phyloP scores from a whole-genome alignment of 2,329 filamentous ascomycete species.

The Paraconiothyrium brasiliense region DNA sequence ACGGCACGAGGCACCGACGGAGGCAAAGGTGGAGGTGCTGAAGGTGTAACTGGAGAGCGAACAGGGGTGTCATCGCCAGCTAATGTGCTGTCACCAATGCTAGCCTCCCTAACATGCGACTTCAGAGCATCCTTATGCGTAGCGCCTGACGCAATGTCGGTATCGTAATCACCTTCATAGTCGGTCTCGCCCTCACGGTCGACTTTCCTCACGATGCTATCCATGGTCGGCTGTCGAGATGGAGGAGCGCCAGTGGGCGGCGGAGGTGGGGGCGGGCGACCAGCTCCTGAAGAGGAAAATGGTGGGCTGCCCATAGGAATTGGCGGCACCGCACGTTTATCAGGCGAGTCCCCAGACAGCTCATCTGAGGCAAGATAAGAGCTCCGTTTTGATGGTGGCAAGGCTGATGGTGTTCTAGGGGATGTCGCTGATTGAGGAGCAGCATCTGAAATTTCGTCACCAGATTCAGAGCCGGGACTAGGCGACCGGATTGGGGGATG shows the following conservation, averaged over 20 bases:
- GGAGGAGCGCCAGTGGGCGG: conserved; percentile 53
- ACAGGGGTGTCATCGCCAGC: conserved; percentile 62
- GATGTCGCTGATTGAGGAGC: conserved; percentile 45
- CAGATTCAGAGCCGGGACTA: conserved; percentile 83
- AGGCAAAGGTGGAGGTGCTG: conserved; percentile 47
- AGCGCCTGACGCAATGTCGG: conserved; percentile 93
- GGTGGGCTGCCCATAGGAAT: conserved; percentile 61
- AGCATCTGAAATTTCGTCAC: conserved; percentile 74
- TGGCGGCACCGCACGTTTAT: conserved; percentile 54
- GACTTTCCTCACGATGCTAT: conserved; percentile 47
- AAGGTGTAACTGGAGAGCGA: conserved; percentile 51
- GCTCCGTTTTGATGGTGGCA: conserved; percentile 47
- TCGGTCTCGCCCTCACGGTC: conserved; percentile 85
- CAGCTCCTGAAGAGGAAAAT: conserved; percentile 38
- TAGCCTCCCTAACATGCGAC: conserved; percentile 79
- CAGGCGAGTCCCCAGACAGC: conserved; percentile 34
- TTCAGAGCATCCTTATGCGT: conserved; percentile 94
- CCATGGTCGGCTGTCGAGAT: conserved; percentile 47
- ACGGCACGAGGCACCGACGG: conserved; percentile 53
- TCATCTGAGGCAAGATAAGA: conserved; percentile 55
- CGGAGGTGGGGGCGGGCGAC: conserved; percentile 59
- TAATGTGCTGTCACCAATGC: conserved; percentile 71
- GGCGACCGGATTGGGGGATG: conserved; percentile 66
- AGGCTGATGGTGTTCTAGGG: conserved; percentile 41
- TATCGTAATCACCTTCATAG: conserved; percentile 98